A percentile compares a stretch with the other conserved stretches of the same genome.
Conservation (phyloP, 345 rosid genomes). For the Carallia pectinifolia region DNA sequence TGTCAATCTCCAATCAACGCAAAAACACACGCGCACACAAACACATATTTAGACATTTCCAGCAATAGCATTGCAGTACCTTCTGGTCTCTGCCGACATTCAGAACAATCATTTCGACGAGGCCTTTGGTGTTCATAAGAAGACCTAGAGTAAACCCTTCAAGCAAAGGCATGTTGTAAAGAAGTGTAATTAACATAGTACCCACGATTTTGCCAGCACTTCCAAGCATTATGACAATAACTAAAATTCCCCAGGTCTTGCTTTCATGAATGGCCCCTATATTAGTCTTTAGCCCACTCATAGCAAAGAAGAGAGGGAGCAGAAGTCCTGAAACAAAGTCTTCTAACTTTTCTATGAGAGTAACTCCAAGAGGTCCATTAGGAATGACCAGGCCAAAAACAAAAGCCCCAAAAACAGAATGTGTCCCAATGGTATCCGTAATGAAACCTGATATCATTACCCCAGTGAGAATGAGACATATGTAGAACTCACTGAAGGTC, state of each 20-base stretch:
- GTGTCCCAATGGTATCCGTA: constrained; percentile 94
- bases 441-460: constrained; percentile 91
- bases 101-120: constrained; percentile 83
- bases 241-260: constrained; percentile 48
- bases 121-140: constrained; percentile 93
- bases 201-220: constrained; percentile 72
- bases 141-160: constrained; percentile 88
- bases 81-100: constrained; percentile 88
- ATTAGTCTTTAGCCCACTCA: constrained; percentile 88
- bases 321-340: constrained; percentile 96
- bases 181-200: constrained; percentile 46
- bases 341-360: constrained; percentile 87
- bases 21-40: not conserved
- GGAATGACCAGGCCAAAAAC: constrained; percentile 88
- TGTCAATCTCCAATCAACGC: not conserved
- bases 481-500: constrained; percentile 65
- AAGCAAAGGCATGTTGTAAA: constrained; percentile 68
- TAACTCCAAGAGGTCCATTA: constrained; percentile 82
- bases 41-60: no score
- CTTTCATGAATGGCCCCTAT: constrained; percentile 37
- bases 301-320: constrained; percentile 86
- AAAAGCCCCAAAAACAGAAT: constrained; percentile 91
- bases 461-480: constrained; percentile 86
- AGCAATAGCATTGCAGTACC: constrained; percentile 27
- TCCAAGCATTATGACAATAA: constrained; percentile 50